Percentiles rank a stretch among this genome's conserved stretches.
These are phyloP conservation scores for Fusarium burgessii DNA, from an alignment of 2,329 filamentous ascomycete species.

Conservation along the genomic window DNA sequence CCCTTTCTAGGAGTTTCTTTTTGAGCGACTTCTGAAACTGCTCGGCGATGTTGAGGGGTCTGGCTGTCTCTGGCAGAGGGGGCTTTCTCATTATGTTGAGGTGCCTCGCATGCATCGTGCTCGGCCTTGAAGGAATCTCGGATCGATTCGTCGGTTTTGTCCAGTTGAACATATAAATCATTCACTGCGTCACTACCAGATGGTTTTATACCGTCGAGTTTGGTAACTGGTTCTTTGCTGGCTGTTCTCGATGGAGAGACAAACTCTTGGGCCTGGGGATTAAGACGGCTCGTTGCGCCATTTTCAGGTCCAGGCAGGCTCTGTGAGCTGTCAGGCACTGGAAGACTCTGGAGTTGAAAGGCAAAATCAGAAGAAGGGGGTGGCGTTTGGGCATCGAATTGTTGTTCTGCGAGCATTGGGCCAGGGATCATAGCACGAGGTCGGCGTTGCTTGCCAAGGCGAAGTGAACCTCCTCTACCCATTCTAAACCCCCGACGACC, in stretches of 20 bases:
- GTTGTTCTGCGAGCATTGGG: slow-evolving; percentile 33
- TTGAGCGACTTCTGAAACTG: slow-evolving; percentile 3
- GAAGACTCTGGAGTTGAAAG: slow-evolving; percentile 12
- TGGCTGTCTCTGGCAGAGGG: neutral
- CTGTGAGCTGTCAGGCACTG: neutral
- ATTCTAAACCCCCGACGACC: slow-evolving; percentile 43
- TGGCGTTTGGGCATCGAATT: slow-evolving; percentile 2
- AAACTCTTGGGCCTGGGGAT: slow-evolving; percentile 41
- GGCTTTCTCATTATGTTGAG: neutral
- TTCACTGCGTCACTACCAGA: neutral
- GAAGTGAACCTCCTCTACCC: slow-evolving; percentile 51
- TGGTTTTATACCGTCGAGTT: neutral
- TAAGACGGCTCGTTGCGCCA: slow-evolving; percentile 23
- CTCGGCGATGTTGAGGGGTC: slow-evolving; percentile 2
- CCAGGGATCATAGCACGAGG: slow-evolving; percentile 29
- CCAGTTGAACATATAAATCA: neutral
- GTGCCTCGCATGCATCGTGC: neutral
- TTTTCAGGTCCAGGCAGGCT: neutral
- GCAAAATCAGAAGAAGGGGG: slow-evolving; percentile 30
- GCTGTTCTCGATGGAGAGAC: slow-evolving; percentile 35
- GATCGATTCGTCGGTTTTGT: neutral
- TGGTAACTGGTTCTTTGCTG: neutral
- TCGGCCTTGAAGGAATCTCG: neutral
- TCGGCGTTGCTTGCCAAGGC: slow-evolving; percentile 49
- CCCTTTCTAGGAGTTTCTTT: slow-evolving; percentile 1